A percentile compares a stretch with the other conserved stretches of the same genome.
Conservation (phyloP, 2,329 filamentous ascomycete species). For the Fusarium sp. region DNA sequence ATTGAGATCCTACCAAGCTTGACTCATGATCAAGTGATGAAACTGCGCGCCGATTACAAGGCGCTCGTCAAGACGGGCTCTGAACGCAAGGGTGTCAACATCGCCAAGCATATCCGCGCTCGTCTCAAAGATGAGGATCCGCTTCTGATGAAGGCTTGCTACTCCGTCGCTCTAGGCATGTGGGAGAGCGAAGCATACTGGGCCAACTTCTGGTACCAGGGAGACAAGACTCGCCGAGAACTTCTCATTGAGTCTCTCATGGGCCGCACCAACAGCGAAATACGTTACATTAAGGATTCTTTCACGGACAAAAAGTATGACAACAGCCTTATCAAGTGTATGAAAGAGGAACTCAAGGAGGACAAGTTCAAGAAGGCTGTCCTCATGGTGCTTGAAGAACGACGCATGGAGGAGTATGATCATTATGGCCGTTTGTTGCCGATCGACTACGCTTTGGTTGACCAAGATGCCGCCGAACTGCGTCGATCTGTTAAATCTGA, state of each 20-base stretch:
- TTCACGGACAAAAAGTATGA: conserved; percentile 94
- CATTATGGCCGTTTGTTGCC: conserved; percentile 69
- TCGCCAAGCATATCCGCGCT: conserved; percentile 86
- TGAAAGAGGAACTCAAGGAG: conserved; percentile 92
- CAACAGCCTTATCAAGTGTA: conserved; percentile 84
- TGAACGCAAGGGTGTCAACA: conserved; percentile 82
- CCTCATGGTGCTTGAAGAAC: conserved; percentile 83
- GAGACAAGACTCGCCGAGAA: conserved; percentile 85
- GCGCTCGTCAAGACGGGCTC: conserved; percentile 83
- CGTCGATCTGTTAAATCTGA: conserved; percentile 76
- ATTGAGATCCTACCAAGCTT: conserved; percentile 87
- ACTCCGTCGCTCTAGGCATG: conserved; percentile 86
- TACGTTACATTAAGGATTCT: conserved; percentile 84
- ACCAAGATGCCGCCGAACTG: conserved; percentile 80
- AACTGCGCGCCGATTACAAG: conserved; percentile 91
- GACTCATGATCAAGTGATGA: conserved; percentile 87
- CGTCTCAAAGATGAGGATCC: conserved; percentile 79
- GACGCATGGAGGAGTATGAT: conserved; percentile 85
- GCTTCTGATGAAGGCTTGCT: conserved; percentile 89
- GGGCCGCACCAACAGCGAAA: conserved; percentile 89
- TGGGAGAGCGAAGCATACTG: conserved; percentile 98
- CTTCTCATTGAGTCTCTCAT: conserved; percentile 93
- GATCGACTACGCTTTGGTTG: conserved; percentile 71
- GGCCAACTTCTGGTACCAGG: conserved; percentile 98
- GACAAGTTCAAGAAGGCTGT: conserved; percentile 96